A percentile compares a stretch with the other conserved stretches of the same genome.
Evolutionary conservation across 2,329 filamentous ascomycete species (phyloP).

Genomic region (Hymenoscyphus infarciens): DNA sequence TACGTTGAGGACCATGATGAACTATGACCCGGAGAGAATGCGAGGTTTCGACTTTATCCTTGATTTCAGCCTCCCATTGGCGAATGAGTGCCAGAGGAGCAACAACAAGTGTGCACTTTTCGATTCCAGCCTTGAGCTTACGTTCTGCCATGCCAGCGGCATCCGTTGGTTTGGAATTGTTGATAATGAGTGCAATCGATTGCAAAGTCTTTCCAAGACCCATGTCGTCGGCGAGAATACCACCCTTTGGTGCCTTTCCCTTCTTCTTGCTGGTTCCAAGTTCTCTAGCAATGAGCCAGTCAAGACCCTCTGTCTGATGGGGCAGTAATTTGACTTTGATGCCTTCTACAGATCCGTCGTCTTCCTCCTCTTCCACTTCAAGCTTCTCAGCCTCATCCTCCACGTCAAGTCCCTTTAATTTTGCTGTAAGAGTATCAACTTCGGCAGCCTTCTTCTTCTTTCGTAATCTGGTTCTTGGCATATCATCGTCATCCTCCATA

Average conservation of each 20-base stretch:
- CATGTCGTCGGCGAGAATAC: constrained; percentile 96
- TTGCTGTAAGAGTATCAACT: constrained; percentile 31
- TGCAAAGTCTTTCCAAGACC: constrained; percentile 95
- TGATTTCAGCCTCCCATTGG: constrained; percentile 94
- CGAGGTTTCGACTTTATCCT: constrained; percentile 68
- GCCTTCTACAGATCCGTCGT: constrained; percentile 69
- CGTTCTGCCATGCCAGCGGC: constrained; percentile 58
- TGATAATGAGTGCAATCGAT: constrained; percentile 82
- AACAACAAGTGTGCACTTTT: constrained; percentile 83
- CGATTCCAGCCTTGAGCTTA: constrained; percentile 64
- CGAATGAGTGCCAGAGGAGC: constrained; percentile 91
- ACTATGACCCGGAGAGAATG: constrained; percentile 78
- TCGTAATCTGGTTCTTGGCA: constrained; percentile 36
- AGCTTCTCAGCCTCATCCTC: constrained; percentile 37
- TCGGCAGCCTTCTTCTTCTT: constrained; percentile 39
- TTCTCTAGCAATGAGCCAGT: constrained; percentile 94
- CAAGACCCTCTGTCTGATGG: constrained; percentile 89
- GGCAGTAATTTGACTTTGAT: constrained; percentile 84
- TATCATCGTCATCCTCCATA: constrained; percentile 63
- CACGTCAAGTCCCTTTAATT: constrained; percentile 41
- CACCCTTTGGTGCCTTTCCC: constrained; percentile 79
- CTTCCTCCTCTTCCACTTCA: constrained; percentile 46
- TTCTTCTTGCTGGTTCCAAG: constrained; percentile 79
- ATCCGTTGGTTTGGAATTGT: constrained; percentile 67
- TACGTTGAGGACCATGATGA: constrained; percentile 84